phyloP scores from a whole-genome alignment of 1,284 basidiomycete genomes.

The Cutaneotrichosporon dermatis region DNA sequence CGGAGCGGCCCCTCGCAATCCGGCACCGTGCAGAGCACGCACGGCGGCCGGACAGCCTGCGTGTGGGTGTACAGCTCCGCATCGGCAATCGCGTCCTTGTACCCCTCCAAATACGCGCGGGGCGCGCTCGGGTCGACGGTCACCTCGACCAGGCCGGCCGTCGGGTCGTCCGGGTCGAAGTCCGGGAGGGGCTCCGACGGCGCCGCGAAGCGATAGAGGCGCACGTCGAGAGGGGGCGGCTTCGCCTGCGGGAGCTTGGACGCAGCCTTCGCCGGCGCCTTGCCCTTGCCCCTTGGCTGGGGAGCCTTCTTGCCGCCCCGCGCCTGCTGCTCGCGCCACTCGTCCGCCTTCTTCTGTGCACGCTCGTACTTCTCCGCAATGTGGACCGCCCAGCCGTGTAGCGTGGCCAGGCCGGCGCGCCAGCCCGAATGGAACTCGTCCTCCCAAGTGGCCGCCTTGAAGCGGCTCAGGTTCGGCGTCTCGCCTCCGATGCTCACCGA shows the following conservation, averaged over 20 bases:
- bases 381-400: slow-evolving; percentile 44
- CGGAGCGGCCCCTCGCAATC: slow-evolving; percentile 47
- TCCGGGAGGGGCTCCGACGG: slow-evolving; percentile 23
- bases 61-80: slow-evolving; percentile 35
- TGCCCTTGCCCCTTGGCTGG: slow-evolving; percentile 30
- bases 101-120: slow-evolving; percentile 31
- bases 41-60: slow-evolving; percentile 28
- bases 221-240: slow-evolving; percentile 39
- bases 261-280: slow-evolving; percentile 9
- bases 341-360: slow-evolving; percentile 39
- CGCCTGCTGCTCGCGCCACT: slow-evolving; percentile 28
- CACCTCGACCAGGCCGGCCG: slow-evolving; percentile 38
- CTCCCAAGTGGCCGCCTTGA: slow-evolving; percentile 41
- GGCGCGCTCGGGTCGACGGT: slow-evolving; percentile 10
- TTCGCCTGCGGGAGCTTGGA: slow-evolving; percentile 9
- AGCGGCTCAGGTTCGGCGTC: slow-evolving; percentile 29
- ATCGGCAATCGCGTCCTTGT: slow-evolving; percentile 31
- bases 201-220: slow-evolving; percentile 41
- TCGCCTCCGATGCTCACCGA: slow-evolving; percentile 48
- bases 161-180: slow-evolving; percentile 27
- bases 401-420: slow-evolving; percentile 41
- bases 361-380: slow-evolving; percentile 47
- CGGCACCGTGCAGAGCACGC: slow-evolving; percentile 42
- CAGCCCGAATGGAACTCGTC: slow-evolving; percentile 46
- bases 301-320: not conserved